Base-by-base conservation (phyloP, 2,329 filamentous ascomycete species). In the Colletotrichum tabaci region DNA sequence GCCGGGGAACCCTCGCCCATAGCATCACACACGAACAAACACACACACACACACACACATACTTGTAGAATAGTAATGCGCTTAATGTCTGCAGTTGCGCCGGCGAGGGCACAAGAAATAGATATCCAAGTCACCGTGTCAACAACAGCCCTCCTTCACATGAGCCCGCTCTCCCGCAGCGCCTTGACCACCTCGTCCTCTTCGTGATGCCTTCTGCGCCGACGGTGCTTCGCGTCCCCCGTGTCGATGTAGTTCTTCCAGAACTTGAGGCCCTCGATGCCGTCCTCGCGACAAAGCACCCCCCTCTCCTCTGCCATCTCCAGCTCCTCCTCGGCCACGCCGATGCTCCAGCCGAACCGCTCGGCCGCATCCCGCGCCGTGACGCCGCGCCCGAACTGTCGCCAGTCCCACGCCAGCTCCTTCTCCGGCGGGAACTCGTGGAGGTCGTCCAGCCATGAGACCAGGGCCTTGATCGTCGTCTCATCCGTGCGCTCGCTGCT, bases 291-390 rank as follows among this genome's bases (percentile, higher is more conserved):
- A 80, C 96, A 98, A 23, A 99, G 80, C 3, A 91, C 90, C 0
- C 96, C 96, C 67, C 89, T 90, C 80, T 98, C 96, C 81, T 99
- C 96, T 0, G 95, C 95, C 96, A 99, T 98, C 79, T 98, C 94
- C 15, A 99, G 86, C 83, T 99, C 96, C 80, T 98, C 96, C 71
- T 93, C 93, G 1, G 96, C 96, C 26, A 99, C 96, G 10, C 96
- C 96, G 9, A 99, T 92, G 79, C 96, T 98, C 96, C 96, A 99
- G 7, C 95, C 94, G 82, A 99, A 99, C 61, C 90, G 87, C 80
- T 97, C 94, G 0, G 96, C 96, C 0, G 91, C 90, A 78, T 98
- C 95, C 78, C 96, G 94, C 2, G 95, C 94, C 16, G 95, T 98
- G 38, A 98, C 91, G 12, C 96, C 95, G 67, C 92, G 89, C 0